Evolutionary conservation across 257 asterid species (phyloP), one percentile per base, ranked within the genome.

Genomic region (Solanum chmielewskii): DNA sequence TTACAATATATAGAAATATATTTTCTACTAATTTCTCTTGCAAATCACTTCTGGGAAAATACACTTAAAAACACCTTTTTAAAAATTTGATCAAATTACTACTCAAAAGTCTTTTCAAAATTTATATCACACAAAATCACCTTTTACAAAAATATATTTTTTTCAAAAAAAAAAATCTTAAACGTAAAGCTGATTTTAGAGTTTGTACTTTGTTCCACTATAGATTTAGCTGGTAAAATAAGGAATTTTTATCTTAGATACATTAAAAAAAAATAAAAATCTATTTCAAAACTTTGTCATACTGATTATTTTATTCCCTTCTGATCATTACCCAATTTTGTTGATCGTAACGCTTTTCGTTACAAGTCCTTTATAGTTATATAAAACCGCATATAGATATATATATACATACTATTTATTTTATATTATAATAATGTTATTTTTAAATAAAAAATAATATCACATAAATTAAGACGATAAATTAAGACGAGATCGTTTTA

Each of bases 401-500:
- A 16, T 35, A 35, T 35, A 4, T 35, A 35, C 5, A 4, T 35
- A 37, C 1, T 5, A 52, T 16, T 52, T 52, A 56, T 7, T 56
- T 20, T 20, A 56, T 7, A 18, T 18, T 20, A 6, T 20, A 59
- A 59, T 2, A 18, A 18, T 18, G 3, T 56, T 7, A 0, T 56
- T 20, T 20, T 56, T 56, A 21, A 59, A 59, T 0, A 4, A 9
- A 0, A 59, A 59, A 59, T 0, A 59, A 59, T 21, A 59, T 59
- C 27, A 21, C 27, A 59, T 59, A 59, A 21, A 21, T 21, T 56
- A 1, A 20, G 1, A 56, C 64, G 1, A 18, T 59, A 59, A 21
- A 21, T 21, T 56, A 1, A 20, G 1, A 56, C 64, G 1, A 18
- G 4, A 0, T 3, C 0, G 0, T 16, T 18, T 1, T 20, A 15